phyloP scores from a whole-genome alignment of 2,329 filamentous ascomycete species.

The Zymoseptoria pseudotritici region DNA sequence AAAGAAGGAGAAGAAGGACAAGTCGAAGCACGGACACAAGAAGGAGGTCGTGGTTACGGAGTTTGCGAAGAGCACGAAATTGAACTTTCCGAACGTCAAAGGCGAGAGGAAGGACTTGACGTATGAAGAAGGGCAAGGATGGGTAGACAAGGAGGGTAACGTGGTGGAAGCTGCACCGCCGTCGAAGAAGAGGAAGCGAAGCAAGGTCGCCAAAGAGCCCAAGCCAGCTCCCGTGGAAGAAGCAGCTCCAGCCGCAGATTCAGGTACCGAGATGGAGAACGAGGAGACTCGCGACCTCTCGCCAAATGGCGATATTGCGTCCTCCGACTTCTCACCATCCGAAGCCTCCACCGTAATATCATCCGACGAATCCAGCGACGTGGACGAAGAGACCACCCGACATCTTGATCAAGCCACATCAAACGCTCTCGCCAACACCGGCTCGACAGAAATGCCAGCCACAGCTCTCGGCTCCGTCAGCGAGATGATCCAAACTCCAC shows the following conservation, averaged over 20 bases:
- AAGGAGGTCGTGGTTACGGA: constrained; percentile 71
- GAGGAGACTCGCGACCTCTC: not conserved
- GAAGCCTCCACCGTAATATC: not conserved
- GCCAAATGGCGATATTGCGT: not conserved
- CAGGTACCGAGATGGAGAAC: constrained; percentile 9
- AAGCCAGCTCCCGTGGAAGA: constrained; percentile 2
- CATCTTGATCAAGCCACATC: constrained; percentile 14
- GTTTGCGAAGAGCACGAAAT: constrained; percentile 74
- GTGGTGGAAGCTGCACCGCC: constrained; percentile 55
- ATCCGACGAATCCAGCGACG: constrained; percentile 5
- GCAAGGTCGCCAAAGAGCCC: constrained; percentile 8
- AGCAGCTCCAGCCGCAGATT: constrained; percentile 5
- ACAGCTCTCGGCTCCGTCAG: constrained; percentile 5
- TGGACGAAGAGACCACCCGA: constrained; percentile 9
- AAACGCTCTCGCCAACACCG: constrained; percentile 15
- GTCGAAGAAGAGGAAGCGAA: constrained; percentile 28
- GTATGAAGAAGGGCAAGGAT: constrained; percentile 78
- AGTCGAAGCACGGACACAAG: constrained; percentile 38
- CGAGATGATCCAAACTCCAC: constrained; percentile 2
- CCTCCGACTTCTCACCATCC: constrained; percentile 6
- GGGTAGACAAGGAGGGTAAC: constrained; percentile 73
- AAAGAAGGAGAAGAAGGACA: constrained; percentile 49
- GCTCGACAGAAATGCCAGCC: constrained; percentile 3
- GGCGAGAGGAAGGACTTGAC: constrained; percentile 41
- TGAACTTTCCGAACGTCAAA: constrained; percentile 38